These are phyloP conservation scores for Hysterium pulicare DNA, from an alignment of 2,329 filamentous ascomycete genomes.

Conservation along the genomic window DNA sequence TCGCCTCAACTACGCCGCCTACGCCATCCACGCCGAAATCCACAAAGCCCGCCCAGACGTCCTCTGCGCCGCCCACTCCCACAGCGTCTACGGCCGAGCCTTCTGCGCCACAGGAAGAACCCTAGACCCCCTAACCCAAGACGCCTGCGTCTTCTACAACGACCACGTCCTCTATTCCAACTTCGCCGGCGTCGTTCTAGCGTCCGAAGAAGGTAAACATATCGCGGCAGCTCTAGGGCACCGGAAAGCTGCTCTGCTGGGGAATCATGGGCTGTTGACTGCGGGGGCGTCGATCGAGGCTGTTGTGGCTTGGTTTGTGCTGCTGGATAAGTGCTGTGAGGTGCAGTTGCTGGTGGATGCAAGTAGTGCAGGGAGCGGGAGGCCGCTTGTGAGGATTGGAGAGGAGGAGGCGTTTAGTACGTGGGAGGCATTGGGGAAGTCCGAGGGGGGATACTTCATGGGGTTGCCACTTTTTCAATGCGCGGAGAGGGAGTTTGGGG, in stretches of 20 bases:
- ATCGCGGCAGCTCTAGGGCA: slow-evolving; percentile 39
- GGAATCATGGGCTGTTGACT: slow-evolving; percentile 41
- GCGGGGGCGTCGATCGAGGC: slow-evolving; percentile 41
- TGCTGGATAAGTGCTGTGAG: slow-evolving; percentile 45
- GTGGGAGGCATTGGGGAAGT: slow-evolving; percentile 42
- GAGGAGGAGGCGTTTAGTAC: slow-evolving; percentile 40
- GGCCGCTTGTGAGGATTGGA: slow-evolving; percentile 40
- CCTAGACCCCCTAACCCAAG: slow-evolving; percentile 49
- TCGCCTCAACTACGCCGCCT: slow-evolving; percentile 45
- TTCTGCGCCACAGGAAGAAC: slow-evolving; percentile 35
- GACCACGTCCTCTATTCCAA: slow-evolving; percentile 40
- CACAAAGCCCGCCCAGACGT: slow-evolving; percentile 37
- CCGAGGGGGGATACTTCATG: slow-evolving; percentile 46
- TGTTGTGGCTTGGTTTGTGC: slow-evolving; percentile 46
- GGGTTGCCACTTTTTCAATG: slow-evolving; percentile 2
- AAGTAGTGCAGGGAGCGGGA: slow-evolving; percentile 27
- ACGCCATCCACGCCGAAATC: slow-evolving; percentile 46
- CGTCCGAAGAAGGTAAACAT: slow-evolving; percentile 42
- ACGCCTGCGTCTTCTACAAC: slow-evolving; percentile 42
- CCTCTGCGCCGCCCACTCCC: slow-evolving; percentile 44
- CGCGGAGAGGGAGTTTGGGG: slow-evolving; percentile 1
- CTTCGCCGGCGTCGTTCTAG: slow-evolving; percentile 42
- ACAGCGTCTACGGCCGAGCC: slow-evolving; percentile 47
- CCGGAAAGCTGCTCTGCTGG: slow-evolving; percentile 37
- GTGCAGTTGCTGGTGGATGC: slow-evolving; percentile 45